Conservation (phyloP, 78 protist species). For the Cyanophora paradoxa region DNA sequence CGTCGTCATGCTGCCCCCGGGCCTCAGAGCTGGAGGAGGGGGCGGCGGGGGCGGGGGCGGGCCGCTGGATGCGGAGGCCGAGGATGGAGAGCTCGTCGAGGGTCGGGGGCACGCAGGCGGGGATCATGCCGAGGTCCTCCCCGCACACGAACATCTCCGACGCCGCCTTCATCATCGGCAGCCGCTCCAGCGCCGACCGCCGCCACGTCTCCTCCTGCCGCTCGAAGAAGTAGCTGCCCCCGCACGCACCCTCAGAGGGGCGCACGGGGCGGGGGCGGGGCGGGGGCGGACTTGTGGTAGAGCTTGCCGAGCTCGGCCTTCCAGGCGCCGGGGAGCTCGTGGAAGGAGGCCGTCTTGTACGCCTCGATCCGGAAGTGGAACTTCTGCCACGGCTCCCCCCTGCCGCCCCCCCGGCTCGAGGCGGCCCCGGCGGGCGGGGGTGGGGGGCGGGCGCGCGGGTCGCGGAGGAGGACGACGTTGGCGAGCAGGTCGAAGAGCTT, state of each 20-base stretch:
- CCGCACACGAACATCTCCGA: slow-evolving; percentile 65
- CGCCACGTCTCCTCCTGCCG: slow-evolving; percentile 64
- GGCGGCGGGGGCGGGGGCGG: slow-evolving; percentile 7
- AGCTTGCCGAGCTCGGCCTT: slow-evolving; percentile 25
- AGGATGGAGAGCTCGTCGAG: slow-evolving; percentile 24
- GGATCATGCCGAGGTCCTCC: slow-evolving; percentile 76
- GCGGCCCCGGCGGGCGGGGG: too few relatives aligned
- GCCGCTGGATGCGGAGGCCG: slow-evolving; percentile 34
- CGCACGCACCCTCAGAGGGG: too few relatives aligned
- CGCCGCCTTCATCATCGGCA: slow-evolving; percentile 38
- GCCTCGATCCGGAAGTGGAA: neutral
- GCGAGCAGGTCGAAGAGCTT: neutral
- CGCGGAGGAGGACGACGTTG: slow-evolving; percentile 17
- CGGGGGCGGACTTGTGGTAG: neutral
- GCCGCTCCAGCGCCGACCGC: slow-evolving; percentile 42
- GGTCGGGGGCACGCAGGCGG: slow-evolving; percentile 49
- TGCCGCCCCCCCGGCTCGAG: too few relatives aligned
- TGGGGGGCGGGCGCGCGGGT: too few relatives aligned
- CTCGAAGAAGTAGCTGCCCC: slow-evolving; percentile 34
- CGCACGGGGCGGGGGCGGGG: too few relatives aligned
- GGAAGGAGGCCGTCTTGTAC: slow-evolving; percentile 1
- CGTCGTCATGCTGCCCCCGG: too few relatives aligned
- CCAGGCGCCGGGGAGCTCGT: neutral
- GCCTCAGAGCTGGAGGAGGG: neutral
- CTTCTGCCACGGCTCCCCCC: too few relatives aligned